Base-by-base conservation (phyloP, 2,329 filamentous ascomycete genomes). In the Colletotrichum filicis region DNA sequence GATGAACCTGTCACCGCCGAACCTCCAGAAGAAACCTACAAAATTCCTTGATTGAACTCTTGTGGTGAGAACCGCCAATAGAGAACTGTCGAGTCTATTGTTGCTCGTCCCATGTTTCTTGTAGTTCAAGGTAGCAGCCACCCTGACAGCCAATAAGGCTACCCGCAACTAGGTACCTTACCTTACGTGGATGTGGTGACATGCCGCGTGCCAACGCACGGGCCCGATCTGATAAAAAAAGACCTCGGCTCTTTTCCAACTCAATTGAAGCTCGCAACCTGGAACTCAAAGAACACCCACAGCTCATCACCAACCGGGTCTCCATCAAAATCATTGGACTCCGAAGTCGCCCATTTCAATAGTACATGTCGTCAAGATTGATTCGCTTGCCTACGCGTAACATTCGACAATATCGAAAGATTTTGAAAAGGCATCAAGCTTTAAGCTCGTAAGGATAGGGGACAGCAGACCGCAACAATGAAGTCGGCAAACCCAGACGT, bases 401-500 rank as follows among this genome's bases (percentile, higher is more conserved):
- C 14, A 19, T 3, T 16, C 52, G 2, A 11, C 35, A 14, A 3
- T 16, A 7, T 42, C 12, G 3, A 42, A 42, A 42, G 14, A 42
- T 2, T 2, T 19, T 7, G 14, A 42, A 42, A 9, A 22, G 16
- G 9, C 5, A 28, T 9, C 22, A 12, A 57, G 28, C 11, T 5
- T 11, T 11, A 65, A 28, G 5, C n/a, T 1, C 5, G 16, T 22
- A 16, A 42, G 2, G 24, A 46, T 5, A 26, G 26, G 26, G 26
- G 35, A 8, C 19, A 32, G 19, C 22, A 26, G 16, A 22, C 62
- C 19, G 16, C 35, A 58, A 35, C 22, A 9, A 75, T 75, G 74
- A 71, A 66, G 49, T 59, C 68, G 16, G 49, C 58, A 12, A 66
- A 68, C 49, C 68, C 63, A 4, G 74, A 75, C 63, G 35, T 69